Conservation (phyloP, 2,329 filamentous ascomycete species). For the Colletotrichum sidae region DNA sequence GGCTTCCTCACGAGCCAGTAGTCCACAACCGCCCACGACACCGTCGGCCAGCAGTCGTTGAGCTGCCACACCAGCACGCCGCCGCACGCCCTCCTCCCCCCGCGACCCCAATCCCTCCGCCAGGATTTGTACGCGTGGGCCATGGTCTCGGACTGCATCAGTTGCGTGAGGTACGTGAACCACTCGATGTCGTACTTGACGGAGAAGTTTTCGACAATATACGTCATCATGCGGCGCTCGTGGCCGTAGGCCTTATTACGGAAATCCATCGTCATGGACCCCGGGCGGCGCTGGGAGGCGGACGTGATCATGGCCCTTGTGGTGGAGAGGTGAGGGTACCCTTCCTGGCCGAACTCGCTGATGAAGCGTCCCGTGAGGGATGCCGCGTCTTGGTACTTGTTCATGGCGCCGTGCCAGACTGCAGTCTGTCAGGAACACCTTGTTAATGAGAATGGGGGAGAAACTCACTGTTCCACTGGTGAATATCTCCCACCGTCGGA, state of each 20-base stretch:
- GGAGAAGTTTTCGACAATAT: conserved; percentile 80
- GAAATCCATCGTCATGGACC: conserved; percentile 81
- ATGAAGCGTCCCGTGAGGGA: conserved; percentile 80
- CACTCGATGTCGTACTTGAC: conserved; percentile 69
- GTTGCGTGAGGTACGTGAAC: conserved; percentile 78
- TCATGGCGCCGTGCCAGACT: conserved; percentile 82
- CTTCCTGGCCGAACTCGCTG: conserved; percentile 86
- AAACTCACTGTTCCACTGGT: conserved; percentile 76
- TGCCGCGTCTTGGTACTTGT: conserved; percentile 82
- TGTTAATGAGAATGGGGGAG: not conserved
- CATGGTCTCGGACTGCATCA: conserved; percentile 66
- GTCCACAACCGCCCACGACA: conserved; percentile 71
- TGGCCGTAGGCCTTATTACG: conserved; percentile 87
- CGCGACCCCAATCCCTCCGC: conserved; percentile 72
- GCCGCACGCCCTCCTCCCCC: conserved; percentile 68
- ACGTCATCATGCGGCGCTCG: conserved; percentile 78
- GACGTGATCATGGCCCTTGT: conserved; percentile 73
- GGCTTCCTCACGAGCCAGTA: conserved; percentile 37
- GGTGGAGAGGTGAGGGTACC: conserved; percentile 79
- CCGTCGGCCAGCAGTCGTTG: conserved; percentile 77
- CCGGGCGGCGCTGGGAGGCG: conserved; percentile 66
- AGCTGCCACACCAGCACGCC: conserved; percentile 77
- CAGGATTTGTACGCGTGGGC: conserved; percentile 64
- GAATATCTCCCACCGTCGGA: conserved; percentile 80
- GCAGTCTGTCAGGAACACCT: not conserved